Conservation (phyloP, 2,329 filamentous ascomycete species). For the Zymoseptoria tritici region DNA sequence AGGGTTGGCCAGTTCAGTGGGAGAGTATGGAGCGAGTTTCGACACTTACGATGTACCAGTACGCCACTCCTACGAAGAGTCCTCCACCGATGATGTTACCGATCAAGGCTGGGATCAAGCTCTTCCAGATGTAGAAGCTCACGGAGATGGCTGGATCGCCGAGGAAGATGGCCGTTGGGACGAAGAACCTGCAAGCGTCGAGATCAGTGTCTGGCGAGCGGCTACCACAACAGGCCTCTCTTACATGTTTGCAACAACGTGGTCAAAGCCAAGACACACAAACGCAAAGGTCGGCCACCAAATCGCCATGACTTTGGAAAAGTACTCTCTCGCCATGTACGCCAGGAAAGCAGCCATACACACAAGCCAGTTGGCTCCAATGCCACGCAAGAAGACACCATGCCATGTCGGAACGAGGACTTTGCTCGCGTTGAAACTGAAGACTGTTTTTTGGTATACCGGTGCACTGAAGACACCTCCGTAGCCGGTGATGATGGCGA, state of each 20-base stretch:
- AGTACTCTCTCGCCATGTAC: slow-evolving; percentile 44
- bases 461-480: slow-evolving; percentile 26
- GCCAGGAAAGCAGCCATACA: slow-evolving; percentile 46
- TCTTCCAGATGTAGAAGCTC: slow-evolving; percentile 51
- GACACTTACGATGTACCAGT: slow-evolving; percentile 38
- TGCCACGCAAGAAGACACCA: slow-evolving; percentile 48
- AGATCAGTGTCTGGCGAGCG: not conserved
- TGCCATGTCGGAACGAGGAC: slow-evolving; percentile 44
- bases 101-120: slow-evolving; percentile 46
- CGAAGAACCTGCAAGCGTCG: slow-evolving; percentile 15
- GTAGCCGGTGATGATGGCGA: slow-evolving; percentile 25
- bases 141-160: slow-evolving; percentile 40
- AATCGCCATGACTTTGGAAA: slow-evolving; percentile 48
- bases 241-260: slow-evolving; percentile 53
- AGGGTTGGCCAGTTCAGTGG: not conserved
- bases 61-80: slow-evolving; percentile 45
- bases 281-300: slow-evolving; percentile 35
- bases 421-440: slow-evolving; percentile 44
- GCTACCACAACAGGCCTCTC: slow-evolving; percentile 30
- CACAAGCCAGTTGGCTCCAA: slow-evolving; percentile 52
- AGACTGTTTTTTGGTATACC: slow-evolving; percentile 39
- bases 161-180: slow-evolving; percentile 44
- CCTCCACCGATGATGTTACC: slow-evolving; percentile 50
- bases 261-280: slow-evolving; percentile 35
- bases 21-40: not conserved